Conservation (phyloP, 2,329 filamentous ascomycete genomes). For the Diaporthe helianthi region DNA sequence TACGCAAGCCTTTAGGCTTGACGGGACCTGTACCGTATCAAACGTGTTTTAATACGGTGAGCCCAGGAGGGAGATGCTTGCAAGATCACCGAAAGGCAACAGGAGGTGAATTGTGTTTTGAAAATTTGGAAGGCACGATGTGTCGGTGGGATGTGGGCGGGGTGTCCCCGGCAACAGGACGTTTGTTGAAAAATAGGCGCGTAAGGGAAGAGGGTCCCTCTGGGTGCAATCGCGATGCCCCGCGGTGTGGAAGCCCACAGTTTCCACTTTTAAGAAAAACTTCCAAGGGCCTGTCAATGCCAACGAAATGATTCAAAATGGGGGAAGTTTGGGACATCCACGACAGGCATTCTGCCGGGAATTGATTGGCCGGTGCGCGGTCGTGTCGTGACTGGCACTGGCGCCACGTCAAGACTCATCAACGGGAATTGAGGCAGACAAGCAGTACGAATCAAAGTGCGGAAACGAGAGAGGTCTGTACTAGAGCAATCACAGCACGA, state of each 20-base stretch:
- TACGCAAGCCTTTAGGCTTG: slow-evolving; percentile 1
- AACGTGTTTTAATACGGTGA: slow-evolving; percentile 24
- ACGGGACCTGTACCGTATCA: slow-evolving; percentile 16
- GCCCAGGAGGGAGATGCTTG: slow-evolving; percentile 31
- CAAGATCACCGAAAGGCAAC: slow-evolving; percentile 2
- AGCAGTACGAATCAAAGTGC: slow-evolving; percentile 35
- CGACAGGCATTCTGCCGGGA: slow-evolving; percentile 46
- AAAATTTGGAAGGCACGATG: slow-evolving; percentile 27
- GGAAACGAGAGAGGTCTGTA: slow-evolving; percentile 15
- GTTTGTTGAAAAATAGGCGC: slow-evolving; percentile 26
- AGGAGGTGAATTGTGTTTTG: slow-evolving; percentile 18
- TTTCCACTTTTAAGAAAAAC: slow-evolving; percentile 35
- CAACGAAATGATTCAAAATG: slow-evolving; percentile 41
- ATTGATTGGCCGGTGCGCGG: slow-evolving; percentile 44
- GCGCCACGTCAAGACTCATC: slow-evolving; percentile 47
- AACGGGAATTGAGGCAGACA: slow-evolving; percentile 35
- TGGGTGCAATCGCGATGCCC: slow-evolving; percentile 26
- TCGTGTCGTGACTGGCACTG: slow-evolving; percentile 39
- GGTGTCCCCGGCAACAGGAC: slow-evolving; percentile 28
- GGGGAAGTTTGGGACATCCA: slow-evolving; percentile 43
- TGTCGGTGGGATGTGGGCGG: slow-evolving; percentile 28
- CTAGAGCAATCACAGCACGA: neutral
- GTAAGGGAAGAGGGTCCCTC: slow-evolving; percentile 34
- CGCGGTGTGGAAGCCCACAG: slow-evolving; percentile 32
- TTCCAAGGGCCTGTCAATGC: slow-evolving; percentile 32